Evolutionary conservation across 768 basidiomycete species (phyloP).

Genomic region (Leccinum obscurum): DNA sequence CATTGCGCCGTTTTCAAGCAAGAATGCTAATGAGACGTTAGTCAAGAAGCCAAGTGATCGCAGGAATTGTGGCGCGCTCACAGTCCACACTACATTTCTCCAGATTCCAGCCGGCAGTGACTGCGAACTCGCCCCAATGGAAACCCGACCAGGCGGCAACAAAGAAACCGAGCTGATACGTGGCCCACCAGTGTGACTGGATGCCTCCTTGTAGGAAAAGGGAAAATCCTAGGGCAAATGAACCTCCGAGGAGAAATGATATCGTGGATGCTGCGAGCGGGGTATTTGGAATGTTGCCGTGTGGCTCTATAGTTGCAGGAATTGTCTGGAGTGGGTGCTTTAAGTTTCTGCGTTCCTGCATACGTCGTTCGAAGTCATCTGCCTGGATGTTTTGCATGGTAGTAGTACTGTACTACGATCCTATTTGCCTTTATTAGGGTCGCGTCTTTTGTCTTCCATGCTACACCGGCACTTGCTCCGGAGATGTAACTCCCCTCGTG

Average conservation of each 20-base stretch:
- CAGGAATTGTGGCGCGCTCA: constrained; percentile 42
- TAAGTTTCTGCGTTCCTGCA: constrained; percentile 41
- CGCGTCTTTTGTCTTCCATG: constrained; percentile 16
- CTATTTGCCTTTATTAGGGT: constrained; percentile 21
- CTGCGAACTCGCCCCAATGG: constrained; percentile 93
- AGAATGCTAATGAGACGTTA: constrained; percentile 62
- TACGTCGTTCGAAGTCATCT: constrained; percentile 42
- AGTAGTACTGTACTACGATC: neutral
- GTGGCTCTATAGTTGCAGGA: constrained; percentile 40
- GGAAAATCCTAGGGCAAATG: constrained; percentile 59
- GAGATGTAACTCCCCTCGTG: constrained; percentile 13
- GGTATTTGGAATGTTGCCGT: constrained; percentile 83
- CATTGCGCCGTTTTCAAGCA: constrained; percentile 83
- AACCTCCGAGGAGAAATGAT: constrained; percentile 80
- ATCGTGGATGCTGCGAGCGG: constrained; percentile 75
- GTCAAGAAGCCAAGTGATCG: constrained; percentile 2
- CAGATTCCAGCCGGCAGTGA: constrained; percentile 94
- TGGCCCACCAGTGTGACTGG: constrained; percentile 55
- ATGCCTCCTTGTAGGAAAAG: constrained; percentile 52
- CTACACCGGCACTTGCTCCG: constrained; percentile 10
- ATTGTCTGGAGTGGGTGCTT: constrained; percentile 53
- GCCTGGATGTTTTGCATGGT: constrained; percentile 34
- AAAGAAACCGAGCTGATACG: constrained; percentile 81
- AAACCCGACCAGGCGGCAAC: constrained; percentile 81
- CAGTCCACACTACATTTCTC: constrained; percentile 93